Conservation (phyloP, 768 basidiomycete genomes). For the Tremella mesenterica region DNA sequence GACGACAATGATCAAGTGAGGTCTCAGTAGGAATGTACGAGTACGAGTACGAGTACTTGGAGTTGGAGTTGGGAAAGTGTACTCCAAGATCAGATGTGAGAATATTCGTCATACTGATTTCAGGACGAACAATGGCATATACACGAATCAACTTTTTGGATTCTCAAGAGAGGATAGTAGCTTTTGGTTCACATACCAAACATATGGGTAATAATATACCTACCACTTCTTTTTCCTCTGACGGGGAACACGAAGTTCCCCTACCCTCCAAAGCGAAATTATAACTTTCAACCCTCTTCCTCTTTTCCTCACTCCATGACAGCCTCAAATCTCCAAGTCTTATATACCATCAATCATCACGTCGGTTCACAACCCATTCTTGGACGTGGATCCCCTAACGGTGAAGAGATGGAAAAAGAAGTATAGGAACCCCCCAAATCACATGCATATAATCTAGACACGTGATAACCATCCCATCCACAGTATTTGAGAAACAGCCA, state of each 20-base stretch:
- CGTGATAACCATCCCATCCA: constrained; percentile 80
- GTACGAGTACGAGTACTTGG: too few species aligned
- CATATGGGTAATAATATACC: constrained; percentile 26
- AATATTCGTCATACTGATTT: neutral
- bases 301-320: too few species aligned
- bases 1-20: neutral
- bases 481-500: constrained; percentile 69
- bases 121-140: constrained; percentile 31
- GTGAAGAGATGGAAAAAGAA: too few species aligned
- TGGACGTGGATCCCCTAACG: too few species aligned
- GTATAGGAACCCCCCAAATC: neutral
- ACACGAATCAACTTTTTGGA: constrained; percentile 34
- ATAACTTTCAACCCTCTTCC: too few species aligned
- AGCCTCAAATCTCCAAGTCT: too few species aligned
- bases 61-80: too few species aligned
- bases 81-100: neutral
- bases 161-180: constrained; percentile 23
- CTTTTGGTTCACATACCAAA: constrained; percentile 42
- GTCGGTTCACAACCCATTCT: too few species aligned
- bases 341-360: too few species aligned
- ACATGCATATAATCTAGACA: constrained; percentile 45
- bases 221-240: constrained; percentile 12
- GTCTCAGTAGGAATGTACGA: neutral
- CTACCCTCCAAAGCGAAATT: neutral
- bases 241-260: constrained; percentile 24